These are phyloP conservation scores for Wolfiporia cocos DNA, from an alignment of 1,284 basidiomycete species.

Conservation along the genomic window DNA sequence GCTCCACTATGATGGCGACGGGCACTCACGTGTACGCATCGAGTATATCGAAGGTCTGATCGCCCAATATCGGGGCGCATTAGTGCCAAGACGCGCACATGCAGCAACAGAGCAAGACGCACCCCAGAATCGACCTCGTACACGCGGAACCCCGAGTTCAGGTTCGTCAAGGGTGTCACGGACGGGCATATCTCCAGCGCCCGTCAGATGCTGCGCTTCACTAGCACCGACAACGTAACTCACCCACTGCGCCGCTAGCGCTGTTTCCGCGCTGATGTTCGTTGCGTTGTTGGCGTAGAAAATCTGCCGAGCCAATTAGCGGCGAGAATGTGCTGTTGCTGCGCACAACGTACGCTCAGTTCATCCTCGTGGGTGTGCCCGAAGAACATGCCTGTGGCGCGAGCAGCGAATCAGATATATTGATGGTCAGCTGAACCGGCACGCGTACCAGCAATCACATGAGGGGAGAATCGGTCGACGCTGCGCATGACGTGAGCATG, in stretches of 20 bases:
- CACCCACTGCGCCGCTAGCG: conserved; percentile 51
- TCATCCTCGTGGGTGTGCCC: conserved; percentile 84
- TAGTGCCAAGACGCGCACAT: background rate
- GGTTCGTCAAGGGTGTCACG: conserved; percentile 65
- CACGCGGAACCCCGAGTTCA: conserved; percentile 77
- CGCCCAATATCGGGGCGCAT: background rate
- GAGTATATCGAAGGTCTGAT: conserved; percentile 65
- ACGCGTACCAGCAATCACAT: conserved; percentile 71
- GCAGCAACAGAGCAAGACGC: conserved; percentile 18
- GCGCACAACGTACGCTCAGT: conserved; percentile 42
- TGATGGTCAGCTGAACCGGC: background rate
- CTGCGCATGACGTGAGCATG: conserved; percentile 32
- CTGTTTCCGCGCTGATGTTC: conserved; percentile 48
- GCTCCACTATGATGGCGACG: conserved; percentile 7
- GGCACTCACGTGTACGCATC: conserved; percentile 64
- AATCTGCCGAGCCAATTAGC: conserved; percentile 36
- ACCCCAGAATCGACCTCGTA: conserved; percentile 76
- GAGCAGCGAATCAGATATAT: background rate
- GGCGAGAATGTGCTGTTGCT: background rate
- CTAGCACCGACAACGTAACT: conserved; percentile 13
- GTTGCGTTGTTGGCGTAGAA: conserved; percentile 76
- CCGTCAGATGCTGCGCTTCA: background rate
- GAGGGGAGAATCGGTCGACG: conserved; percentile 71
- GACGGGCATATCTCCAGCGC: conserved; percentile 53
- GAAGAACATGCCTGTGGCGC: conserved; percentile 65